Conservation (phyloP, 2,329 filamentous ascomycete genomes). For the Fusarium ambrosium region DNA sequence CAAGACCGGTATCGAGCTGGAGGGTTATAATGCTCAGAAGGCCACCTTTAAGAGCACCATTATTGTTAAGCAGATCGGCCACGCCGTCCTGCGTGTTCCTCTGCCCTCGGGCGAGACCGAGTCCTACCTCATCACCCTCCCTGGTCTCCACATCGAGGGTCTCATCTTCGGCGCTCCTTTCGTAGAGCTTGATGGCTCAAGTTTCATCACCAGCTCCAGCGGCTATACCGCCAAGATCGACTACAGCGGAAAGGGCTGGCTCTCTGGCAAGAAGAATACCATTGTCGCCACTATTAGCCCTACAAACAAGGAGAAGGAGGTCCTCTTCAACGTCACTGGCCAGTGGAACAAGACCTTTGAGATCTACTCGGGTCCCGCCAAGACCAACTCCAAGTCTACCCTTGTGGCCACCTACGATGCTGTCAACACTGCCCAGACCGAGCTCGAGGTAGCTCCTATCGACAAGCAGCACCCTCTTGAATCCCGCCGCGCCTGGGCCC, state of each 20-base stretch:
- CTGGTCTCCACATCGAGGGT: slow-evolving; percentile 92
- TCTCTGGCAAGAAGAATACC: slow-evolving; percentile 95
- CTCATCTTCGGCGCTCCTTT: slow-evolving; percentile 89
- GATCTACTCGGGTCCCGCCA: slow-evolving; percentile 75
- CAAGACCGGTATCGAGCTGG: slow-evolving; percentile 81
- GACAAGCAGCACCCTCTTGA: slow-evolving; percentile 89
- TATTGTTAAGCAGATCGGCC: slow-evolving; percentile 93
- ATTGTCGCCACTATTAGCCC: slow-evolving; percentile 82
- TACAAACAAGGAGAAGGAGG: slow-evolving; percentile 78
- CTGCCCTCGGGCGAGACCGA: slow-evolving; percentile 63
- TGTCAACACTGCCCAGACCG: slow-evolving; percentile 68
- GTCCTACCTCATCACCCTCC: slow-evolving; percentile 91
- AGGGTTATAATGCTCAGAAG: slow-evolving; percentile 96
- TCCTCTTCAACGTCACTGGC: slow-evolving; percentile 85
- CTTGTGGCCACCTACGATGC: slow-evolving; percentile 74
- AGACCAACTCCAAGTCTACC: slow-evolving; percentile 62
- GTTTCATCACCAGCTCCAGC: slow-evolving; percentile 87
- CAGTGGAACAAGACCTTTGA: slow-evolving; percentile 91
- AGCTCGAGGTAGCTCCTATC: slow-evolving; percentile 78
- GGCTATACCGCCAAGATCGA: slow-evolving; percentile 92
- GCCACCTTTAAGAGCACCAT: slow-evolving; percentile 95
- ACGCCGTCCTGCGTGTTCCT: slow-evolving; percentile 84
- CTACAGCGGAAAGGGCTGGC: slow-evolving; percentile 93
- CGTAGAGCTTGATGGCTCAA: slow-evolving; percentile 88
- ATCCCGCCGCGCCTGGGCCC: slow-evolving; percentile 87